These are phyloP conservation scores for Globisporangium takayamanum DNA, from an alignment of 352 stramenopile genomes.

Conservation along the genomic window DNA sequence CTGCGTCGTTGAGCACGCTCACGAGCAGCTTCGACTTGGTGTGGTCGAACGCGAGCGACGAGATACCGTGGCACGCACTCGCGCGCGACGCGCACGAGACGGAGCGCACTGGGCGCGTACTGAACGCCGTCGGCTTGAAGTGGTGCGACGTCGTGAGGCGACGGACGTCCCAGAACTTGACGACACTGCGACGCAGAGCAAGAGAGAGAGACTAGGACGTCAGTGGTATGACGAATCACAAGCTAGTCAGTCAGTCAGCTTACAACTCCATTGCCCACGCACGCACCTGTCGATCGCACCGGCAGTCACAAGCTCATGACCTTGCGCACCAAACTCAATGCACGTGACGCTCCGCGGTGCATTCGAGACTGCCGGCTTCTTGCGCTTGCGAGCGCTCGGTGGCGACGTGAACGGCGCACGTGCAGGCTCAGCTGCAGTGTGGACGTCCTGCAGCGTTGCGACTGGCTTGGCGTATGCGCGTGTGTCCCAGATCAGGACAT, in stretches of 20 bases:
- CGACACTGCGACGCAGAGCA: slow-evolving; percentile 17
- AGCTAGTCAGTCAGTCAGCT: too few species aligned
- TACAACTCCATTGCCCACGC: not conserved
- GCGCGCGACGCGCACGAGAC: slow-evolving; percentile 34
- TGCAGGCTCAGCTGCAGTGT: slow-evolving; percentile 20
- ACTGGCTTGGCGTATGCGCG: slow-evolving; percentile 20
- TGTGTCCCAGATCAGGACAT: slow-evolving; percentile 58
- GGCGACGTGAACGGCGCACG: slow-evolving; percentile 26
- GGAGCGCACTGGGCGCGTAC: slow-evolving; percentile 19
- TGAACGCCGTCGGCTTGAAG: slow-evolving; percentile 17
- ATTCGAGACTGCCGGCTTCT: slow-evolving; percentile 9
- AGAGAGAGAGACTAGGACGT: not conserved
- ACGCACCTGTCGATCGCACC: slow-evolving; percentile 43
- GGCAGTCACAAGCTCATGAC: slow-evolving; percentile 42
- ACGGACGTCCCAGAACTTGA: slow-evolving; percentile 72
- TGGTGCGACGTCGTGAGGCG: slow-evolving; percentile 17
- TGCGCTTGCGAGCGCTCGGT: slow-evolving; percentile 22
- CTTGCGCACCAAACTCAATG: slow-evolving; percentile 45
- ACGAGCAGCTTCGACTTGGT: slow-evolving; percentile 38
- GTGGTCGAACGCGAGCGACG: slow-evolving; percentile 38
- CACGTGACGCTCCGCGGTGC: slow-evolving; percentile 61
- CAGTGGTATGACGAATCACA: too few species aligned
- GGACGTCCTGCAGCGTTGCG: slow-evolving; percentile 26
- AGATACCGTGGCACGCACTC: slow-evolving; percentile 43
- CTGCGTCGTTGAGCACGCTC: slow-evolving; percentile 52